A percentile compares a stretch with the other conserved stretches of the same genome.
Evolutionary conservation across 2,329 filamentous ascomycete genomes (phyloP).

Genomic region (Xylaria sp.): DNA sequence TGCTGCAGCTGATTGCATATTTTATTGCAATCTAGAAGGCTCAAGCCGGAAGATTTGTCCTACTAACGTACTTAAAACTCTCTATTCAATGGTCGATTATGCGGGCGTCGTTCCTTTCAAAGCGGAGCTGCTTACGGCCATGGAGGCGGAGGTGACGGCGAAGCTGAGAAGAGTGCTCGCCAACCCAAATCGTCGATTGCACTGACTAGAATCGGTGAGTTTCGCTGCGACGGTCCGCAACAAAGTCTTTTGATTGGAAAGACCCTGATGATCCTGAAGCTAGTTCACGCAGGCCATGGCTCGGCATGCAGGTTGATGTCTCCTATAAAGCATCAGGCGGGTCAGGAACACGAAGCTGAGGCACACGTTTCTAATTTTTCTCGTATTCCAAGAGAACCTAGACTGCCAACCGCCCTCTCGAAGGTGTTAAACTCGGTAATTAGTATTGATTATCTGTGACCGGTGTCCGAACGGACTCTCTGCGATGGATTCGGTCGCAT

Average conservation of each 20-base stretch:
- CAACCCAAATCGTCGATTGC: background rate
- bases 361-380: background rate
- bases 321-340: constrained; percentile 4
- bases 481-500: background rate
- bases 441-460: background rate
- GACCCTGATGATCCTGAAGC: constrained; percentile 17
- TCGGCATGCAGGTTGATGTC: constrained; percentile 24
- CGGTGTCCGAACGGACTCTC: constrained; percentile 14
- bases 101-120: background rate
- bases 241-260: constrained; percentile 18
- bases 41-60: background rate
- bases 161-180: constrained; percentile 19
- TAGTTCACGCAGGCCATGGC: constrained; percentile 6
- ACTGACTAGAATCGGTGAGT: background rate
- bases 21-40: constrained; percentile 36
- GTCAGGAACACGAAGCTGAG: constrained; percentile 14
- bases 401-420: background rate
- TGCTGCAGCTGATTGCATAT: constrained; percentile 30
- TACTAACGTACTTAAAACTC: constrained; percentile 6
- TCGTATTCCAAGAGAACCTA: constrained; percentile 8
- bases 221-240: background rate
- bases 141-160: constrained; percentile 18
- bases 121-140: constrained; percentile 5
- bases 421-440: background rate
- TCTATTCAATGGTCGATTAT: constrained; percentile 3